phyloP scores from a whole-genome alignment of 2,329 filamentous ascomycete species.

The Neofusicoccum cordaticola region DNA sequence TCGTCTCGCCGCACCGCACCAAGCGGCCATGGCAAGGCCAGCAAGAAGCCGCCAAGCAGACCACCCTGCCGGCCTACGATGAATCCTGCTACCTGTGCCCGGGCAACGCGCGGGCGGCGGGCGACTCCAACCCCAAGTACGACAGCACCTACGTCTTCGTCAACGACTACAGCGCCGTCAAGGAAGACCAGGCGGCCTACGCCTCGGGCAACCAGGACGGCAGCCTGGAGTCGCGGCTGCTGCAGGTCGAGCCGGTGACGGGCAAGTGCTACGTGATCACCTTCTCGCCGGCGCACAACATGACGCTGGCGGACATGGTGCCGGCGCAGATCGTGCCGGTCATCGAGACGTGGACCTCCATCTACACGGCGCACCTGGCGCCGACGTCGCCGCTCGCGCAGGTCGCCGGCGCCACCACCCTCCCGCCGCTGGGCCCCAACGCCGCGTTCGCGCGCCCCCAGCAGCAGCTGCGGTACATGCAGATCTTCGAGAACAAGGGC shows the following conservation, averaged over 20 bases:
- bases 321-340: conserved; percentile 75
- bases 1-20: conserved; percentile 93
- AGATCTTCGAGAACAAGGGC: conserved; percentile 99
- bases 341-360: conserved; percentile 84
- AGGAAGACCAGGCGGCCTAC: conserved; percentile 87
- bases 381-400: conserved; percentile 63
- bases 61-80: conserved; percentile 72
- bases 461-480: conserved; percentile 91
- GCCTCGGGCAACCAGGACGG: conserved; percentile 49
- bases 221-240: conserved; percentile 67
- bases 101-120: conserved; percentile 82
- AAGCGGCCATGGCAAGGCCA: conserved; percentile 92
- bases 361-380: conserved; percentile 80
- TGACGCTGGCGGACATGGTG: conserved; percentile 88
- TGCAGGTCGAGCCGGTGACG: conserved; percentile 81
- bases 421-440: conserved; percentile 45
- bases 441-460: conserved; percentile 52
- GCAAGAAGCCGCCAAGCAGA: conserved; percentile 47
- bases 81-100: conserved; percentile 89
- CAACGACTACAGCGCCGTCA: conserved; percentile 96
- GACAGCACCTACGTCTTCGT: conserved; percentile 88
- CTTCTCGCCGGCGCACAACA: conserved; percentile 85
- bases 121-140: conserved; percentile 83
- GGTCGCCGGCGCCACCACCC: conserved; percentile 44
- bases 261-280: conserved; percentile 97